These are phyloP conservation scores for Hanseniaspora guilliermondii DNA, from an alignment of 805 yeast genomes.

Conservation along the genomic window DNA sequence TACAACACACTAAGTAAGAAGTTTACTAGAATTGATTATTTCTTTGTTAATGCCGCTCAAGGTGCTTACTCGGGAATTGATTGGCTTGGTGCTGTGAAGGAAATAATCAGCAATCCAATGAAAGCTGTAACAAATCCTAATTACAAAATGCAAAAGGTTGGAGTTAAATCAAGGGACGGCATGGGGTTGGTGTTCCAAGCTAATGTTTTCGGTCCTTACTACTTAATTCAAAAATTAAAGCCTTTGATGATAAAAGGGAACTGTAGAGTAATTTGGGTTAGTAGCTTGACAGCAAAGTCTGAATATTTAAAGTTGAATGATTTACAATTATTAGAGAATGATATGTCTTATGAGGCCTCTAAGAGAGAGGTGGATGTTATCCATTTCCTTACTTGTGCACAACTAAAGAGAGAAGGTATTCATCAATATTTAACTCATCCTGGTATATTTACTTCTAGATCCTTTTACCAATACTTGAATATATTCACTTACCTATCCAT, in stretches of 20 bases:
- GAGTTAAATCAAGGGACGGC: slow-evolving; percentile 64
- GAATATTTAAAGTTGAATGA: slow-evolving; percentile 63
- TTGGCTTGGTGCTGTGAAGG: slow-evolving; percentile 66
- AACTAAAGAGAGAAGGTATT: slow-evolving; percentile 42
- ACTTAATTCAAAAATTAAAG: slow-evolving; percentile 53
- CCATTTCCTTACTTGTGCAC: slow-evolving; percentile 56
- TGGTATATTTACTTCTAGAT: slow-evolving; percentile 78
- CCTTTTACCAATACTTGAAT: slow-evolving; percentile 65
- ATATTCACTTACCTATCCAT: slow-evolving; percentile 73
- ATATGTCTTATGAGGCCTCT: slow-evolving; percentile 79
- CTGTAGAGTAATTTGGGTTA: slow-evolving; percentile 71
- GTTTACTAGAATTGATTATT: slow-evolving; percentile 58
- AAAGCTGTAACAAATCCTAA: slow-evolving; percentile 80
- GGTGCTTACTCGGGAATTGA: slow-evolving; percentile 79
- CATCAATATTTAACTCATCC: slow-evolving; percentile 78
- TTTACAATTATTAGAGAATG: slow-evolving; percentile 51
- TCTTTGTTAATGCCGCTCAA: slow-evolving; percentile 82
- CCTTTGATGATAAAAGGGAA: slow-evolving; percentile 42
- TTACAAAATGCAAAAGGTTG: slow-evolving; percentile 70
- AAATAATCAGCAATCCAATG: slow-evolving; percentile 53
- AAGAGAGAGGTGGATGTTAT: slow-evolving; percentile 74
- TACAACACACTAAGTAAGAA: slow-evolving; percentile 54
- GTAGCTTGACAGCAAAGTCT: slow-evolving; percentile 71
- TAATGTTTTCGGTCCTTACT: slow-evolving; percentile 94
- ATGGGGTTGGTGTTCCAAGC: slow-evolving; percentile 86